Base-by-base conservation (phyloP, 805 yeast genomes). In the Vanderwaltozyma verrucispora region DNA sequence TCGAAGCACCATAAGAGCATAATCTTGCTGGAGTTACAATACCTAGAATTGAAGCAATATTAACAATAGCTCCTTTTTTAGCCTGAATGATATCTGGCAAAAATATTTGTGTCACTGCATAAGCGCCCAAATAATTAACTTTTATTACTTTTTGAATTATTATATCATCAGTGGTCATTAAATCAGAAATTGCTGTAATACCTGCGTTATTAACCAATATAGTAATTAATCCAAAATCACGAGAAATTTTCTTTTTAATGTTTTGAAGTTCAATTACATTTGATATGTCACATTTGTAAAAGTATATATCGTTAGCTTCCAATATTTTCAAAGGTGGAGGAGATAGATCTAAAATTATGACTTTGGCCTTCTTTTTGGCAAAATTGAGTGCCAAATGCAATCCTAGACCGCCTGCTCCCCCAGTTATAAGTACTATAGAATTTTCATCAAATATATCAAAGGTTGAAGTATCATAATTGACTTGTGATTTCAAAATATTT, bases 191-290 rank as follows among this genome's bases (percentile, higher is more conserved):
- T 11, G 63, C 61, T 27, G 79, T 68, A 11, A 86, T 70, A 0
- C 85, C 97, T 0, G 96, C 97, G 56, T 89, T 88, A 57, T 88
- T 88, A 35, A 89, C 70, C 13, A 89, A 60, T 2, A 87, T 67
- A 0, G 87, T 71, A 1, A 83, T 78, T 0, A 47, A 47, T 0
- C 94, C 94, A 30, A 51, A 46, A 18, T 72, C 68, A n/a, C 50
- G 33, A 25, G 50, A 51, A 23, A 87, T 72, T 9, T 33, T 40
- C 6, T 51, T 51, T 5, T 70, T 68, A 28, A 66, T 51, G 3
- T 51, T 49, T 16, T 54, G 47, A 6, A 87, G 69, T 15, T 70
- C 66, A 2, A 56, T 51, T 14, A 67, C 44, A 36, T 72, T 56
- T 33, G 86, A 65, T 3, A 89, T 83, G 58, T 89, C 94, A 56